Base-by-base conservation (phyloP, 2,329 filamentous ascomycete species). In the Aspergillus sp. region DNA sequence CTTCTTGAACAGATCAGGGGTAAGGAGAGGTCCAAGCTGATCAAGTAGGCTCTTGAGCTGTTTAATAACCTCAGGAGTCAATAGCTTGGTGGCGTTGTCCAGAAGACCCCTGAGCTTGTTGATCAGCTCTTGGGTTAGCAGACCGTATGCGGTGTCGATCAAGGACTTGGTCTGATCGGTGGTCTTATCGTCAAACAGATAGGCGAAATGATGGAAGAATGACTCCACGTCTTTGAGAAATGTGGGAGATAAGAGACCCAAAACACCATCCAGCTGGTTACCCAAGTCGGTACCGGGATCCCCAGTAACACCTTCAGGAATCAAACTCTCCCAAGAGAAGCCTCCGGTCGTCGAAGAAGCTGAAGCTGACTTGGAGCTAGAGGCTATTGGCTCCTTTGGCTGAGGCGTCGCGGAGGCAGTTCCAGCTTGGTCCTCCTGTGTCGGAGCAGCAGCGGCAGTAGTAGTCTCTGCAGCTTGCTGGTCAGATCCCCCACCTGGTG, bases 171-270 rank as follows among this genome's bases (percentile, higher is more conserved):
- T 62, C 52, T 68, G 61, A 9, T 62, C 54, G 19, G 66, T 68
- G 6, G 65, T 67, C 53, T 64, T 60, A 42, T 67, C 66, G 46
- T 69, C 66, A 16, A 69, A 59, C 25, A 69, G 56, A 42, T 64
- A 66, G n/a, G 66, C 65, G 41, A 69, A 54, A 41, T 69, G 66
- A 51, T 69, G 60, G 59, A 69, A 65, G 57, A 69, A 69, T n/a
- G 65, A 68, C 40, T 69, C 64, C 9, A 68, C 56, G 50, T 69
- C 61, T 23, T 60, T 58, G 7, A 69, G 49, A 34, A 69, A 58
- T 2, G 62, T 67, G 4, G 66, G 65, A 6, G 62, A 61, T 7
- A 69, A 54, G 20, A 69, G 54, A 19, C 66, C 66, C 4, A 60
- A 52, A 19, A 64, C 43, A 4, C 64, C 64, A 42, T 52, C 50